Percentiles rank a stretch among this genome's conserved stretches.
These are phyloP conservation scores for Neurospora sp. DNA, from an alignment of 495 filamentous ascomycete genomes.

Conservation along the genomic window DNA sequence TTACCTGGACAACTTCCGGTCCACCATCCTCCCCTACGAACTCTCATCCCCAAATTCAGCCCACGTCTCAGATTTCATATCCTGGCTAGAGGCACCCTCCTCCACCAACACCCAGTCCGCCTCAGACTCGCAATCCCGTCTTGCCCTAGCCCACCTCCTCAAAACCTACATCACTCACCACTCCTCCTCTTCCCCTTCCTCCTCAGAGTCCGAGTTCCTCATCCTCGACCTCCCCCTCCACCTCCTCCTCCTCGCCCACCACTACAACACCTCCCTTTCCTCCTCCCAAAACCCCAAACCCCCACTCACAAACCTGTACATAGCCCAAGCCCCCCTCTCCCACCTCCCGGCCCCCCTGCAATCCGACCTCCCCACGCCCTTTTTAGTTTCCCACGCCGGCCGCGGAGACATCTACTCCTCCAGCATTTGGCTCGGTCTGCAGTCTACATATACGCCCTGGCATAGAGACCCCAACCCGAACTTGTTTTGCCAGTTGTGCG, in stretches of 20 bases:
- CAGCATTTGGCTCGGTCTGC: slow-evolving; percentile 79
- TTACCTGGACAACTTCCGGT: neutral
- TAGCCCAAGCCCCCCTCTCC: slow-evolving; percentile 69
- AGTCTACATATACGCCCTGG: slow-evolving; percentile 79
- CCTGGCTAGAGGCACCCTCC: neutral
- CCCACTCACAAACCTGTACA: slow-evolving; percentile 46
- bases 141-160: neutral
- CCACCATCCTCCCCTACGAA: neutral
- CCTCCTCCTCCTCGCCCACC: slow-evolving; percentile 14
- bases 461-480: slow-evolving; percentile 95
- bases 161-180: neutral
- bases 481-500: slow-evolving; percentile 73
- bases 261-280: slow-evolving; percentile 16
- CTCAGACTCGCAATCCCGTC: neutral
- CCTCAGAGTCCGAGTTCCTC: slow-evolving; percentile 12
- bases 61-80: neutral
- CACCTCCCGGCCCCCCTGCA: slow-evolving; percentile 51
- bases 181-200: neutral
- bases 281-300: slow-evolving; percentile 19
- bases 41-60: neutral
- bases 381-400: slow-evolving; percentile 48
- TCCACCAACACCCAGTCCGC: neutral
- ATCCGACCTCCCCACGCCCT: slow-evolving; percentile 58
- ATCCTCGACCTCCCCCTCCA: slow-evolving; percentile 28
- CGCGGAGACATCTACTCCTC: slow-evolving; percentile 72